A percentile compares a stretch with the other conserved stretches of the same genome.
phyloP scores from a whole-genome alignment of 139 green algal genomes.

The Coelastrella sp. region DNA sequence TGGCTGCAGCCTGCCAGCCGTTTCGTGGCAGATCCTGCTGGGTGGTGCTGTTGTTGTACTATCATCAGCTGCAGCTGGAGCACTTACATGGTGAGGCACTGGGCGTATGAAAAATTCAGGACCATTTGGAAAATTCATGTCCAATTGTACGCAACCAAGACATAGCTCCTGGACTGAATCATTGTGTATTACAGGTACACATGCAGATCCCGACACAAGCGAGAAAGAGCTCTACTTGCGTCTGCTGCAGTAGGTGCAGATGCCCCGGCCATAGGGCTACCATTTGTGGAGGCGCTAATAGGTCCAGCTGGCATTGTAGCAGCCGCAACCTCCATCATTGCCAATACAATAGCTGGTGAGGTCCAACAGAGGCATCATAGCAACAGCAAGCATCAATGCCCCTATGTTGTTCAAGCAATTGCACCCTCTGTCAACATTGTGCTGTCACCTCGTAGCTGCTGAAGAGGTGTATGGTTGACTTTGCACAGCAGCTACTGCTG shows the following conservation, averaged over 20 bases:
- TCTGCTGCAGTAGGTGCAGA: background rate
- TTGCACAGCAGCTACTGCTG: no score
- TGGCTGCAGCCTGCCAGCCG: conserved; percentile 26
- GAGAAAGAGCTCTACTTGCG: conserved; percentile 27
- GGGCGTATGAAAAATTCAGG: background rate
- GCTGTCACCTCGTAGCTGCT: no score
- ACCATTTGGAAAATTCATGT: no score
- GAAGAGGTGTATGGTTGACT: no score
- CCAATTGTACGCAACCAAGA: background rate
- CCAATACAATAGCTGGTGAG: conserved; percentile 44
- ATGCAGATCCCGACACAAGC: conserved; percentile 9
- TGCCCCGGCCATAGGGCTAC: conserved; percentile 19
- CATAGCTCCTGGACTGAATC: no score
- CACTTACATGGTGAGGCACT: conserved; percentile 16
- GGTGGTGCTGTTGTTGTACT: conserved; percentile 18
- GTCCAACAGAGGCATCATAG: background rate
- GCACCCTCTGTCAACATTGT: background rate
- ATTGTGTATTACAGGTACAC: background rate
- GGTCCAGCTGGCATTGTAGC: conserved; percentile 28
- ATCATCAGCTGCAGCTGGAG: conserved; percentile 15
- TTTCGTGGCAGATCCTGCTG: conserved; percentile 21
- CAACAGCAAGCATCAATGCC: background rate
- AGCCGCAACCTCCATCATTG: background rate
- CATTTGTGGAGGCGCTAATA: conserved; percentile 7
- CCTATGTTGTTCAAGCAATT: background rate